Conservation (phyloP, 192 early-diverging fungal genomes). For the Rhizophagus clarus region DNA sequence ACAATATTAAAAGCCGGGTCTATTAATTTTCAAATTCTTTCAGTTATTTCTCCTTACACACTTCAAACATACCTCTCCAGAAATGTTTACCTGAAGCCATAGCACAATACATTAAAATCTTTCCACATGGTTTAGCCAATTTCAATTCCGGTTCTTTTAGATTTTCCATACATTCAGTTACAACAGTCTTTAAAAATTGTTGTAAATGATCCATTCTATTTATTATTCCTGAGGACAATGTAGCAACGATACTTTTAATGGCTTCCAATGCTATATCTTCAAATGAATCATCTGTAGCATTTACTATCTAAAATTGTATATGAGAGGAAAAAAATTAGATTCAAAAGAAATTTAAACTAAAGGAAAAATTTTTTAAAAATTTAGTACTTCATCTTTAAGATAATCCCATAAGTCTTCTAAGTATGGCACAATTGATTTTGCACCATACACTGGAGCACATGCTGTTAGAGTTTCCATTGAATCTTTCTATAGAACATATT, state of each 20-base stretch:
- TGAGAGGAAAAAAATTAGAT: constrained; percentile 26
- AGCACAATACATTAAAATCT: constrained; percentile 63
- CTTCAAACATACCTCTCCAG: background rate
- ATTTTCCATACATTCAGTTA: constrained; percentile 61
- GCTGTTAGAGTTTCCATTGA: constrained; percentile 87
- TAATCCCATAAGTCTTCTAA: constrained; percentile 75
- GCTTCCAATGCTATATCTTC: constrained; percentile 67
- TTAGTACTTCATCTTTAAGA: constrained; percentile 65
- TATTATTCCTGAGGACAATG: constrained; percentile 57
- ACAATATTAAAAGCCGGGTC: constrained; percentile 65
- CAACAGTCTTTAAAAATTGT: constrained; percentile 51
- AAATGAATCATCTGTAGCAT: constrained; percentile 71
- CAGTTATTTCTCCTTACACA: background rate
- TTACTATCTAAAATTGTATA: constrained; percentile 64
- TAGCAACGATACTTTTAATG: constrained; percentile 61
- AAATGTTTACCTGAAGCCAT: constrained; percentile 55
- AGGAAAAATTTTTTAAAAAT: background rate
- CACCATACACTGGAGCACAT: constrained; percentile 77
- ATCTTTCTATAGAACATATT: constrained; percentile 64
- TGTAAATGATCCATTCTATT: constrained; percentile 51
- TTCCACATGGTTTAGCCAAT: constrained; percentile 65
- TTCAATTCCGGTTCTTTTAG: constrained; percentile 67
- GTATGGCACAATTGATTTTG: constrained; percentile 64
- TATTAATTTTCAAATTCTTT: constrained; percentile 31
- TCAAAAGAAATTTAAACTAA: background rate